Base-by-base conservation (phyloP, 306 rosid genomes). In the Betula pendula region DNA sequence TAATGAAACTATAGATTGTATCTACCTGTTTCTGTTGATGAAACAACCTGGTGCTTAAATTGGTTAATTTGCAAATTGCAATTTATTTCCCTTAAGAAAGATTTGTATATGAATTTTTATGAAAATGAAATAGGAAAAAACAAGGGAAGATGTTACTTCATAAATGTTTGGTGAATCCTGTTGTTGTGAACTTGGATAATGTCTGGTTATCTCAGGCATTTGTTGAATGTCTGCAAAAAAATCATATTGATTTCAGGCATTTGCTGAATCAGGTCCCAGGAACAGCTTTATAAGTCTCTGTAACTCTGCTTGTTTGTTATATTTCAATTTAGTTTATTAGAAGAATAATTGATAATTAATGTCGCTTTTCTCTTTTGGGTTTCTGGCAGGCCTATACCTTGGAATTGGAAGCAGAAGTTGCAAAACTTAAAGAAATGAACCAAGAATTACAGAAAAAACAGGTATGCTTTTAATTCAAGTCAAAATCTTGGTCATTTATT, bases 371-470 rank as follows among this genome's bases (percentile, higher is more conserved):
- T 75, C 55, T 22, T 77, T 15, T 75, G 33, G 69, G 71, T 50
- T 71, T 83, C 72, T 85, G 81, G 51, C 84, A 95, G 99, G 99
- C 99, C 45, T 95, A 95, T 74, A 95, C 99, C 50, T 73, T 86
- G 71, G 99, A 95, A 80, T 88, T 95, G 65, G 99, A 95, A 82
- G 93, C 90, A 70, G 99, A 95, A 87, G 80, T 95, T 71, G 87
- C 84, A 43, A 88, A 88, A 81, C 93, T 92, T 35, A 92, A 92
- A 82, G 92, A 88, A 82, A 4, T 82, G 80, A 95, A 92, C 82
- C 70, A 79, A 79, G 99, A 95, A 75, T 74, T 95, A 31, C 89
- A 89, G 80, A 82, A 56, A 79, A 92, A 89, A 77, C 97, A 92
- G 96, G 98, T 89, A 81, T 48, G 14, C 35, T 12, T 7, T 70